Base-by-base conservation (phyloP, 345 rosid genomes). In the Adansonia digitata region DNA sequence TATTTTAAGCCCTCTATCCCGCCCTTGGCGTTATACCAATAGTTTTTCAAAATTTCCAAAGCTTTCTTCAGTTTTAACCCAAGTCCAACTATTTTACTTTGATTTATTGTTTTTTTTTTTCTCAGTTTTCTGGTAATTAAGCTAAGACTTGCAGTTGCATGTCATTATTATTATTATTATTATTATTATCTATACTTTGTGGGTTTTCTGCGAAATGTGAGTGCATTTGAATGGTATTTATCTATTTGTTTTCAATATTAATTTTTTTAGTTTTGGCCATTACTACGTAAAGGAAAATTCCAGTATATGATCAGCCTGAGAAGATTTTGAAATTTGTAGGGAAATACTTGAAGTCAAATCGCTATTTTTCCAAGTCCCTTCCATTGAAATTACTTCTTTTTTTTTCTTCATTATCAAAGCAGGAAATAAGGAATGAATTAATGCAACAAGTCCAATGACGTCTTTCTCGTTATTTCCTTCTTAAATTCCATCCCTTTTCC, bases 71-170 rank as follows among this genome's bases (percentile, higher is more conserved):
- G 66, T 53, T 53, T 29, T 18, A 5, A 35, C 37, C 17, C 8
- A 17, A 22, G 17, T 45, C 9, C 5, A 20, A 53, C 26, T 53
- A 22, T 53, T 53, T 68, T 27, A 7, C 37, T 45, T 46, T 15
- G 53, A n/a, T 37, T 63, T n/a, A 7, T n/a, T 37, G 27, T 0
- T 0, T n/a, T 64, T 64, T n/a, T 52, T 20, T 1, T 9, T 2
- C 35, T 66, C 22, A 42, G 53, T 8, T 68, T 68, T 68, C 56
- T 45, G 72, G 72, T 68, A 68, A 68, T 24, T n/a, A 5, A 66
- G 37, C 29, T 15, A 24, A 14, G 14, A 26, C 24, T 45, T 67
- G 22, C 0, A 9, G 37, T 68, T 45, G 22, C 72, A 62, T 22
- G 29, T 0, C 70, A 24, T 22, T 20, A 5, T 10, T 20, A 18